These are phyloP conservation scores for Cyclotella baltica DNA, from an alignment of 108 stramenopile species.

Conservation along the genomic window DNA sequence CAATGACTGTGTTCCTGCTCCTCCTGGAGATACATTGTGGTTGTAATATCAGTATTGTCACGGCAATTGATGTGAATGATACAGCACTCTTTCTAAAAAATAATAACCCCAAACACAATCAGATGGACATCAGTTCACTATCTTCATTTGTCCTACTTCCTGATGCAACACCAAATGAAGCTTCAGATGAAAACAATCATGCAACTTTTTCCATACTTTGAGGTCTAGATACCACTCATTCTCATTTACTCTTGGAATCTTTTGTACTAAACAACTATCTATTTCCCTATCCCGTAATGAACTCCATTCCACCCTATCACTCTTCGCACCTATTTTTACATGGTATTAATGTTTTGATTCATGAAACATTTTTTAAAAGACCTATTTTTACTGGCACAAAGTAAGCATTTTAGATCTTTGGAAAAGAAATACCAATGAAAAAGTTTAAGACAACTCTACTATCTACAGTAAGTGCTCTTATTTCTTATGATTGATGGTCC, in stretches of 20 bases:
- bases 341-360: too few species aligned
- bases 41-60: conserved; percentile 59
- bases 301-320: conserved; percentile 57
- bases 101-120: neutral
- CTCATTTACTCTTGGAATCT: conserved; percentile 57
- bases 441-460: too few species aligned
- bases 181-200: neutral
- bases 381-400: too few species aligned
- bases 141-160: conserved; percentile 11
- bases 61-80: conserved; percentile 61
- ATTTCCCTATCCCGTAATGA: conserved; percentile 42
- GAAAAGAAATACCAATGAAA: too few species aligned
- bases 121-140: neutral
- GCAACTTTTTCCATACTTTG: conserved; percentile 36
- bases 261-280: conserved; percentile 62
- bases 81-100: conserved; percentile 29
- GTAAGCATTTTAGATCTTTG: too few species aligned
- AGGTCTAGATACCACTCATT: conserved; percentile 54
- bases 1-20: conserved; percentile 59
- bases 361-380: too few species aligned
- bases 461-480: too few species aligned
- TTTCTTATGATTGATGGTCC: too few species aligned
- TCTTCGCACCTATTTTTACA: too few species aligned
- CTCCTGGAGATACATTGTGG: conserved; percentile 56
- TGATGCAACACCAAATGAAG: neutral